Percentiles rank a stretch among this genome's conserved stretches.
Evolutionary conservation across 2,329 filamentous ascomycete genomes (phyloP).

Genomic region (Aspergillus felis): DNA sequence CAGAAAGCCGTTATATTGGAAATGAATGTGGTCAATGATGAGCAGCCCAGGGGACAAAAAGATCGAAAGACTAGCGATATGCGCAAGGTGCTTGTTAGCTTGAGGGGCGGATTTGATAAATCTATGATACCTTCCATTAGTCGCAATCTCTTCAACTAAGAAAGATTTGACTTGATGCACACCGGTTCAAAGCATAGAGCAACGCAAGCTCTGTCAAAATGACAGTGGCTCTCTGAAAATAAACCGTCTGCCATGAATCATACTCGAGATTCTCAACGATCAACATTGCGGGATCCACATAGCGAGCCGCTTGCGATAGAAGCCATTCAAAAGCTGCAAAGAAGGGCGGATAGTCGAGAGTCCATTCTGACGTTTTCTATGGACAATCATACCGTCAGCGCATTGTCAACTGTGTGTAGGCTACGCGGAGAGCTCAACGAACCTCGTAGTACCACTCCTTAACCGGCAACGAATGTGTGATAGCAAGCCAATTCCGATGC

Average conservation of each 20-base stretch:
- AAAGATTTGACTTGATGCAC: slow-evolving; percentile 22
- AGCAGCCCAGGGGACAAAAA: slow-evolving; percentile 87
- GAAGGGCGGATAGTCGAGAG: slow-evolving; percentile 96
- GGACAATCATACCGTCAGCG: slow-evolving; percentile 4
- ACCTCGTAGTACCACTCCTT: slow-evolving; percentile 93
- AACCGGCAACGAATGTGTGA: slow-evolving; percentile 82
- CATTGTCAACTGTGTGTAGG: neutral
- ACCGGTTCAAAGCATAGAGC: slow-evolving; percentile 76
- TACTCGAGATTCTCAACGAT: slow-evolving; percentile 76
- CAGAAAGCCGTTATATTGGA: slow-evolving; percentile 97
- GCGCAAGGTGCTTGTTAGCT: slow-evolving; percentile 67
- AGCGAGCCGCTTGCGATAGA: slow-evolving; percentile 73
- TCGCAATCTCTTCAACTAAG: slow-evolving; percentile 5
- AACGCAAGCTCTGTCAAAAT: slow-evolving; percentile 80
- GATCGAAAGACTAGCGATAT: slow-evolving; percentile 83
- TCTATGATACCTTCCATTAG: slow-evolving; percentile 41
- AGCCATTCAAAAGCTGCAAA: slow-evolving; percentile 97
- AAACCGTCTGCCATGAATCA: slow-evolving; percentile 88
- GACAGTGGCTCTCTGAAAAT: slow-evolving; percentile 88
- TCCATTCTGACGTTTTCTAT: slow-evolving; percentile 93
- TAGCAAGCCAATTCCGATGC: slow-evolving; percentile 96
- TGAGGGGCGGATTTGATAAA: slow-evolving; percentile 69
- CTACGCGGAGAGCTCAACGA: slow-evolving; percentile 12
- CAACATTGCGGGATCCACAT: slow-evolving; percentile 78
- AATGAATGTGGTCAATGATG: slow-evolving; percentile 98